Evolutionary conservation across 805 yeast genomes (phyloP).

Genomic region (Suhomyces prunicola): DNA sequence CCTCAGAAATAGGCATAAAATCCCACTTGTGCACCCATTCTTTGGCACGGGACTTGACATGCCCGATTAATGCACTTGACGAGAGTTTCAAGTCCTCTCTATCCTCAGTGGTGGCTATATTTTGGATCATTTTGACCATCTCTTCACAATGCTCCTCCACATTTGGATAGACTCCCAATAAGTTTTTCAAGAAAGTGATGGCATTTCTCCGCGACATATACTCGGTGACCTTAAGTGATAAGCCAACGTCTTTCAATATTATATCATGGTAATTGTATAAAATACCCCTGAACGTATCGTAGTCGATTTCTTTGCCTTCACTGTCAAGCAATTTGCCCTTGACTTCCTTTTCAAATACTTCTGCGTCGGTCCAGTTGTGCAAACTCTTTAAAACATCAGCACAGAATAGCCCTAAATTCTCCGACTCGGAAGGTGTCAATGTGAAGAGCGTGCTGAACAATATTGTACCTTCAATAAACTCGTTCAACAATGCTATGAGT

Average conservation of each 20-base stretch:
- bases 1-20: conserved; percentile 49
- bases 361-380: conserved; percentile 41
- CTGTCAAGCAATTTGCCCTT: background rate
- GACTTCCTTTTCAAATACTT: conserved; percentile 26
- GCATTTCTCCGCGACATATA: conserved; percentile 81
- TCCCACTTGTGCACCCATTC: conserved; percentile 55
- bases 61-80: conserved; percentile 67
- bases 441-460: conserved; percentile 62
- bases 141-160: conserved; percentile 63
- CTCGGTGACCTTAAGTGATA: conserved; percentile 47
- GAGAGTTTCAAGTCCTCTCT: conserved; percentile 83
- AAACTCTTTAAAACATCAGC: conserved; percentile 50
- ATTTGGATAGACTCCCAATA: conserved; percentile 61
- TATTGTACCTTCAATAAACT: conserved; percentile 46
- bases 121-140: conserved; percentile 46
- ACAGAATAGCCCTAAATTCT: conserved; percentile 74
- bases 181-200: conserved; percentile 69
- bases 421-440: conserved; percentile 74
- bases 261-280: conserved; percentile 56
- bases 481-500: conserved; percentile 39
- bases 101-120: conserved; percentile 49
- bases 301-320: conserved; percentile 9
- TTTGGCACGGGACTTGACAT: conserved; percentile 52
- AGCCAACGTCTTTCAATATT: conserved; percentile 42
- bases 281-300: conserved; percentile 34